Base-by-base conservation (phyloP, 306 rosid genomes). In the Hylodesmum podocarpum region DNA sequence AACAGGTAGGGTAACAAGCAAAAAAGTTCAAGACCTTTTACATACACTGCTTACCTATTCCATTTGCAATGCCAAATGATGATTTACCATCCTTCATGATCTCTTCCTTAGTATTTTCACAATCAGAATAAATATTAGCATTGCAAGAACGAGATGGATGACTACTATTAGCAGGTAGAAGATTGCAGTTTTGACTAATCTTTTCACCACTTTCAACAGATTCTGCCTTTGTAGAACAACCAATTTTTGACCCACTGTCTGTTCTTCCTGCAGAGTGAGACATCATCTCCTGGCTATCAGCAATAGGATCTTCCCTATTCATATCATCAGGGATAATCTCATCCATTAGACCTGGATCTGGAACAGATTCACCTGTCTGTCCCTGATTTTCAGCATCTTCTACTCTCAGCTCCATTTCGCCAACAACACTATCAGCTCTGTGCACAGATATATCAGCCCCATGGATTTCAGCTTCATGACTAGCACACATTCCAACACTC, bases 401-500 rank as follows among this genome's bases (percentile, higher is more conserved):
- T 70, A 80, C 81, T 83, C 97, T 87, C 44, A 88, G 97, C 73
- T 92, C 99, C 73, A 95, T 83, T 73, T 96, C 99, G 12, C 99
- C 98, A 79, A 96, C 97, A 33, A 96, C 99, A 78, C 99, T 96
- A 76, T 83, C 86, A 47, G 97, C 87, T 90, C 97, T 89, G 85
- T 93, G 99, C 70, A 89, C 98, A 71, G 97, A 91, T 80, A 86
- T 82, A 81, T 92, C 98, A 59, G 96, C 91, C 51, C 99, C 99
- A 8, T 87, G 99, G 69, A 96, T 93, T 83, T 96, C 99, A 84
- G 98, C 99, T 84, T 93, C 99, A 79, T 96, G 97, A 84, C 99
- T 96, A 68, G 98, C 98, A 82, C 99, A 96, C 94, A 96, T 96
- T 70, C 99, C 99, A 62, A 89, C 97, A 86, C 99, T 96, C 46